Base-by-base conservation (phyloP, 768 basidiomycete species). In the Hygrophorus pudorinus region DNA sequence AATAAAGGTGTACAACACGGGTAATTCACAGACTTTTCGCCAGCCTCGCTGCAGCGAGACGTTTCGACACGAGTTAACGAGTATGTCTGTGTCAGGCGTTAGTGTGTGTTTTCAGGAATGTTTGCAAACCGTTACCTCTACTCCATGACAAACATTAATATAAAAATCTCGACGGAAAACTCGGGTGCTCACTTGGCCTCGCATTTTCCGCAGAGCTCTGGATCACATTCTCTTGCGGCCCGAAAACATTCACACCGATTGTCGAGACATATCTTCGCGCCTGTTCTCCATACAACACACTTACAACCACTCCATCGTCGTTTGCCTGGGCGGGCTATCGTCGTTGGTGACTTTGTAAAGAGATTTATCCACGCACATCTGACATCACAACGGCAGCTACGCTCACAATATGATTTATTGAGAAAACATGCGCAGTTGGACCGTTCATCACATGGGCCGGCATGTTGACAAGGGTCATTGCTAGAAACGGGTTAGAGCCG, bases 151-250 rank as follows among this genome's bases (percentile, higher is more conserved):
- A 27, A 28, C 14, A 42, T 29, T 41, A 16, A 27, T 33, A 16
- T 12, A 41, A 14, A 28, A 20, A 21, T 17, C 38, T 38, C 39
- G 33, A 31, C 38, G 7, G 18, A 43, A 17, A 38, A 28, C 11
- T 45, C 5, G 6, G 36, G 40, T 14, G 61, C 68, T 51, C 35
- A 79, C 77, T 56, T 68, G 43, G 70, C 64, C 48, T 65, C 60
- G 53, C 81, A 81, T 10, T 62, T 62, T 9, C 52, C 5, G 48
- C 85, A 87, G 7, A 83, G 46, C 29, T 77, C 76, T 2, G 81
- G 80, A 56, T 85, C 81, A 47, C 85, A 87, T 56, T 86, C 85
- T 29, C 76, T 65, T 7, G 62, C 53, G 0, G 67, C 62, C 16
- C 51, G 57, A 39, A 59, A 64, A 53, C 84, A 87, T 7, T 71